These are phyloP conservation scores for Chaetothyriales sp. DNA, from an alignment of 2,329 filamentous ascomycete species.

Conservation along the genomic window DNA sequence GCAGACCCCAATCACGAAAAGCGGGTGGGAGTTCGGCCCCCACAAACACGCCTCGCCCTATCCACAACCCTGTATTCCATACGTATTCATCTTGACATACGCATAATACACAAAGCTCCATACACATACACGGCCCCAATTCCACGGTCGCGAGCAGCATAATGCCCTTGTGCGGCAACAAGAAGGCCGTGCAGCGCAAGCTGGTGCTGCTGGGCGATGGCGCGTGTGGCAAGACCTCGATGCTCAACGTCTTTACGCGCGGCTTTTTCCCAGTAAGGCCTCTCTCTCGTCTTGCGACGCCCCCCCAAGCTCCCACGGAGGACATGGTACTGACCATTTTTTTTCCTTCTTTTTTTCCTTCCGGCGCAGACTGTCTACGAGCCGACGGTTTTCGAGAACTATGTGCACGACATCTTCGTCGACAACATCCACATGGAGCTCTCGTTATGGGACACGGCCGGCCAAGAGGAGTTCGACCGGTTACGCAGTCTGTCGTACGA, in stretches of 20 bases:
- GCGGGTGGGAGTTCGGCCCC: too few species aligned
- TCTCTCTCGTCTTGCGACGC: slow-evolving; percentile 2
- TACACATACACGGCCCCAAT: not conserved
- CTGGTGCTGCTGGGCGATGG: slow-evolving; percentile 70
- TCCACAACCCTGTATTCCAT: not conserved
- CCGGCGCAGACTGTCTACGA: slow-evolving; percentile 12
- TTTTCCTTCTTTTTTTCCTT: slow-evolving; percentile 35
- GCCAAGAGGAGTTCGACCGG: slow-evolving; percentile 97
- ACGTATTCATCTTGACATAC: not conserved
- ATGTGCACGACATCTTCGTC: slow-evolving; percentile 98
- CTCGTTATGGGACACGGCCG: slow-evolving; percentile 94
- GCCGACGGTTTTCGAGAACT: slow-evolving; percentile 55
- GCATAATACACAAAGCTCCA: not conserved
- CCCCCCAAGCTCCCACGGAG: not conserved
- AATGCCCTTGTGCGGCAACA: slow-evolving; percentile 51
- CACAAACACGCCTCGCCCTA: not conserved
- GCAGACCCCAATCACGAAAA: too few species aligned
- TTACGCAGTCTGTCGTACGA: slow-evolving; percentile 91
- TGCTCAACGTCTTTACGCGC: slow-evolving; percentile 86
- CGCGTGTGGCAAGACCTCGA: slow-evolving; percentile 57
- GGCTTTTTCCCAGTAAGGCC: slow-evolving; percentile 72
- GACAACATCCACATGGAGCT: slow-evolving; percentile 94
- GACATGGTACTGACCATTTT: slow-evolving; percentile 74
- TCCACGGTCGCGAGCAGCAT: not conserved
- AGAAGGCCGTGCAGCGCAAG: slow-evolving; percentile 86